Evolutionary conservation across 345 rosid genomes (phyloP).

Genomic region (Eutrema heterophyllum): DNA sequence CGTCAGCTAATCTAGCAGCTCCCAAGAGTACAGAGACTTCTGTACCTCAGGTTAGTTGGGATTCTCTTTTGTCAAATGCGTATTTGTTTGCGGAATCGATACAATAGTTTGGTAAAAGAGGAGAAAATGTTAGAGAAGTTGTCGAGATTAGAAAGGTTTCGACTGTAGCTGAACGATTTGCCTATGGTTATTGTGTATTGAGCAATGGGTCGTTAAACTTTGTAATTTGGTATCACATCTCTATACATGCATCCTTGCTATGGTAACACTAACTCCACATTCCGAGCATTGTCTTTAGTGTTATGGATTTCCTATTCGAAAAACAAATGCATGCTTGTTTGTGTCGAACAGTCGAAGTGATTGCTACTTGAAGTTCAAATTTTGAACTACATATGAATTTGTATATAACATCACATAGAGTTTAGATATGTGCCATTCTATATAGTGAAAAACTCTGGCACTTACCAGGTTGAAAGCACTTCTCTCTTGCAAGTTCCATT

Average conservation of each 20-base stretch:
- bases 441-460: neutral
- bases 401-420: neutral
- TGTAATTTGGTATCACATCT: neutral
- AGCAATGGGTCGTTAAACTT: neutral
- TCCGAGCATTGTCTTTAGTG: neutral
- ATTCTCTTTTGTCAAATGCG: neutral
- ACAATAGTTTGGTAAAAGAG: neutral
- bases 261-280: neutral
- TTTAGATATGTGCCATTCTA: neutral
- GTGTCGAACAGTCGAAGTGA: no score
- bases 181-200: neutral
- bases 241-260: neutral
- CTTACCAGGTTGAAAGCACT: neutral
- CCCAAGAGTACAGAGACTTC: conserved; percentile 36
- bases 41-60: conserved; percentile 42
- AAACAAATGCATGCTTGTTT: neutral
- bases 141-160: neutral
- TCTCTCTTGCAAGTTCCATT: neutral
- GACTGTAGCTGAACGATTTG: neutral
- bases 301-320: neutral
- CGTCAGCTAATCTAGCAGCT: conserved; percentile 36
- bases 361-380: neutral
- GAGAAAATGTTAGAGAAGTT: neutral
- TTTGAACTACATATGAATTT: neutral
- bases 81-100: neutral